A percentile compares a stretch with the other conserved stretches of the same genome.
Evolutionary conservation across 2,329 filamentous ascomycete species (phyloP).

Genomic region (Davidsoniella virescens): DNA sequence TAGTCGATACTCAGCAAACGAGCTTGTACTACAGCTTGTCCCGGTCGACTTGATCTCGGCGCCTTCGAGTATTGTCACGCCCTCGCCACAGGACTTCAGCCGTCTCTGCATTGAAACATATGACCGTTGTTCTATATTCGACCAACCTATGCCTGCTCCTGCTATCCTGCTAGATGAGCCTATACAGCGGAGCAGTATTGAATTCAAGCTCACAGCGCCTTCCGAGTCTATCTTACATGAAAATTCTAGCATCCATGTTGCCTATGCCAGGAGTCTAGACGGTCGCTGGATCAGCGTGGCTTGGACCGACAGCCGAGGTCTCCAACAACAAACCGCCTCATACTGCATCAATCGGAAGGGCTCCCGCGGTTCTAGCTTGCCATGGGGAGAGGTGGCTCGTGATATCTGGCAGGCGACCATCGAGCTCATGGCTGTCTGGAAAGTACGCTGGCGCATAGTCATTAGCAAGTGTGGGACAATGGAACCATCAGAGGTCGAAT

Average conservation of each 20-base stretch:
- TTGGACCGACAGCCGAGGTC: slow-evolving; percentile 66
- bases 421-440: slow-evolving; percentile 52
- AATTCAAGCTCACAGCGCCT: slow-evolving; percentile 56
- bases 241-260: slow-evolving; percentile 65
- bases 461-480: slow-evolving; percentile 56
- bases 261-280: slow-evolving; percentile 60
- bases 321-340: slow-evolving; percentile 54
- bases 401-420: slow-evolving; percentile 68
- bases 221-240: slow-evolving; percentile 61
- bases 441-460: slow-evolving; percentile 62
- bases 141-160: slow-evolving; percentile 42
- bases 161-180: slow-evolving; percentile 56
- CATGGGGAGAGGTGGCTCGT: slow-evolving; percentile 47
- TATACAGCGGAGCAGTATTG: slow-evolving; percentile 51
- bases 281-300: slow-evolving; percentile 63
- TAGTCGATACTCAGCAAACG: not conserved
- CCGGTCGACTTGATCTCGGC: slow-evolving; percentile 53
- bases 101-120: slow-evolving; percentile 60
- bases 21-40: slow-evolving; percentile 47
- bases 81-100: slow-evolving; percentile 40
- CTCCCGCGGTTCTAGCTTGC: slow-evolving; percentile 28
- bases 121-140: slow-evolving; percentile 47
- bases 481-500: slow-evolving; percentile 47
- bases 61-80: slow-evolving; percentile 43
- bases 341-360: slow-evolving; percentile 53